These are phyloP conservation scores for Diddensiella santjacobensis DNA, from an alignment of 805 yeast genomes.

Conservation along the genomic window DNA sequence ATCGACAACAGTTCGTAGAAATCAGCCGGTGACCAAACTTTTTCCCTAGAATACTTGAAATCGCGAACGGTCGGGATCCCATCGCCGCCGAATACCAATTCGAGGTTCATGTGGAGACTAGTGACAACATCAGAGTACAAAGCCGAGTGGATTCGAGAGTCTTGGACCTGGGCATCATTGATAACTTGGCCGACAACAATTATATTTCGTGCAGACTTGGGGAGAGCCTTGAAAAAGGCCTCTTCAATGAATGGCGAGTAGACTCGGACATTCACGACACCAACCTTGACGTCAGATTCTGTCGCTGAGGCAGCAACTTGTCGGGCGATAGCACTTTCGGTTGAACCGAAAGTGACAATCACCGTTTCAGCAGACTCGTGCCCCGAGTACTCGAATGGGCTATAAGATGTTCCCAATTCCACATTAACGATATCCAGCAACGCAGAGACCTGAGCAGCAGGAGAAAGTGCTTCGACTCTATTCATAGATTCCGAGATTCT, in stretches of 20 bases:
- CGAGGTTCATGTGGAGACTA: slow-evolving; percentile 35
- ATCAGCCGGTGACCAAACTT: slow-evolving; percentile 18
- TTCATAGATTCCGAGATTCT: not conserved
- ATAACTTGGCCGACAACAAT: slow-evolving; percentile 63
- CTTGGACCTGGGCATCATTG: slow-evolving; percentile 32
- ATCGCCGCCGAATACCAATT: slow-evolving; percentile 15
- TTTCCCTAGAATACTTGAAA: slow-evolving; percentile 31
- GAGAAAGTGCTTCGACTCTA: not conserved
- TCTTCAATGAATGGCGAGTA: slow-evolving; percentile 74
- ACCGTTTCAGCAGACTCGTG: slow-evolving; percentile 59
- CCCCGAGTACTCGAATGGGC: slow-evolving; percentile 71
- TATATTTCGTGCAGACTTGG: slow-evolving; percentile 53
- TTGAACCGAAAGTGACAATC: slow-evolving; percentile 77
- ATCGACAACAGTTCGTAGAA: slow-evolving; percentile 21
- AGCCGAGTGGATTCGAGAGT: slow-evolving; percentile 37
- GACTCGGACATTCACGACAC: slow-evolving; percentile 67
- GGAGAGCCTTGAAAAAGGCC: slow-evolving; percentile 57
- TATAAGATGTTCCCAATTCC: slow-evolving; percentile 50
- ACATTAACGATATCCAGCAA: slow-evolving; percentile 43
- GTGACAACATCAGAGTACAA: slow-evolving; percentile 73
- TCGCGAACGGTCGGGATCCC: slow-evolving; percentile 30
- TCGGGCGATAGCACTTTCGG: slow-evolving; percentile 55
- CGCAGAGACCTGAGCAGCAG: slow-evolving; percentile 11
- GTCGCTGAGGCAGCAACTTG: slow-evolving; percentile 40
- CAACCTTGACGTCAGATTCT: slow-evolving; percentile 43